Conservation (phyloP, 176 grass and related monocot genomes). For the Canna indica region DNA sequence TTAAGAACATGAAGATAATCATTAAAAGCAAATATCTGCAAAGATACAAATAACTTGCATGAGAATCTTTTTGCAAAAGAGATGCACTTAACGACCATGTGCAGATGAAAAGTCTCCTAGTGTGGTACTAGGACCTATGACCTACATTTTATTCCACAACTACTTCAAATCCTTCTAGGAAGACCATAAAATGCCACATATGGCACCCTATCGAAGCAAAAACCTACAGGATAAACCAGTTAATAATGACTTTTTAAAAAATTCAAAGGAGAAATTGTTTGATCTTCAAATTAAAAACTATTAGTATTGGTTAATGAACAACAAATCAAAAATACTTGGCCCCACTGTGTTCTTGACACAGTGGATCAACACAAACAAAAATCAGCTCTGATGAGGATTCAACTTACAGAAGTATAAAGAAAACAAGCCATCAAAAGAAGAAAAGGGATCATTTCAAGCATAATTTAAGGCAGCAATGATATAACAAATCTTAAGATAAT, state of each 20-base stretch:
- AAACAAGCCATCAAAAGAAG: background rate
- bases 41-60: background rate
- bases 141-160: background rate
- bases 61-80: background rate
- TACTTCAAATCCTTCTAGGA: background rate
- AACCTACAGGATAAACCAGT: background rate
- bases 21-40: background rate
- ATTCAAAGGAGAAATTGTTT: background rate
- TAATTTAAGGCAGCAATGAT: too few relatives aligned
- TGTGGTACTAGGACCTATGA: background rate
- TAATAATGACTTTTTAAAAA: background rate
- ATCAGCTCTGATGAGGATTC: background rate
- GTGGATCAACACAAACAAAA: background rate
- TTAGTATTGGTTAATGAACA: background rate
- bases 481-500: constrained; percentile 1
- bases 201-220: background rate
- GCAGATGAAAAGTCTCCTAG: background rate
- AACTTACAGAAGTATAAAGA: background rate
- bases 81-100: background rate
- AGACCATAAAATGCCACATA: background rate
- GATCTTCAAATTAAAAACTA: background rate
- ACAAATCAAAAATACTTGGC: background rate
- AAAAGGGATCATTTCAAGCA: background rate
- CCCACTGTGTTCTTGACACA: background rate
- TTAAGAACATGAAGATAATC: background rate